phyloP scores from a whole-genome alignment of 306 rosid species.

The Gillenia trifoliata region DNA sequence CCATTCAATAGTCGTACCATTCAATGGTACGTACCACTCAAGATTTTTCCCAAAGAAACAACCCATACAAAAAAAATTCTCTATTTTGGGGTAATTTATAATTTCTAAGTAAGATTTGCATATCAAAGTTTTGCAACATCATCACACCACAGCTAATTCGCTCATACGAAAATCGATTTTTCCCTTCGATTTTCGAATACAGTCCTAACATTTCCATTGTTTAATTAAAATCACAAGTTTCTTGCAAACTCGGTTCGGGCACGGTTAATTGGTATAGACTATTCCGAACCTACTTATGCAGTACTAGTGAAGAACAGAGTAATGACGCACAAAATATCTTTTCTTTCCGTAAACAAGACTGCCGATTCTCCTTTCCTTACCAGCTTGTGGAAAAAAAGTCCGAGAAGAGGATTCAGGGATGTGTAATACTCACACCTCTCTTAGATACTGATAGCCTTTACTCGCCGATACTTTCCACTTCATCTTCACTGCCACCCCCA shows the following conservation, averaged over 20 bases:
- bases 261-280: neutral
- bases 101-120: no score
- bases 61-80: no score
- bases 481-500: slow-evolving; percentile 69
- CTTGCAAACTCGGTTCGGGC: neutral
- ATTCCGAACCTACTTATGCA: neutral
- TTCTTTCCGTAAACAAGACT: neutral
- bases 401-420: neutral
- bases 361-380: neutral
- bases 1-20: no score
- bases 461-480: slow-evolving; percentile 38
- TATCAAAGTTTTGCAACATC: neutral
- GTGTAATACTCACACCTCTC: neutral
- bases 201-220: neutral
- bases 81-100: no score
- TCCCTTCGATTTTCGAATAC: neutral
- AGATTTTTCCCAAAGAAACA: no score
- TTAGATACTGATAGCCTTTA: neutral
- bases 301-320: neutral
- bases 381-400: neutral
- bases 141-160: neutral
- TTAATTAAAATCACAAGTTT: neutral
- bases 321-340: neutral
- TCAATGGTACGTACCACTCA: no score
- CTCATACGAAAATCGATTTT: neutral